Conservation (phyloP, 768 basidiomycete genomes). For the Cantharellus cinnabarinus region DNA sequence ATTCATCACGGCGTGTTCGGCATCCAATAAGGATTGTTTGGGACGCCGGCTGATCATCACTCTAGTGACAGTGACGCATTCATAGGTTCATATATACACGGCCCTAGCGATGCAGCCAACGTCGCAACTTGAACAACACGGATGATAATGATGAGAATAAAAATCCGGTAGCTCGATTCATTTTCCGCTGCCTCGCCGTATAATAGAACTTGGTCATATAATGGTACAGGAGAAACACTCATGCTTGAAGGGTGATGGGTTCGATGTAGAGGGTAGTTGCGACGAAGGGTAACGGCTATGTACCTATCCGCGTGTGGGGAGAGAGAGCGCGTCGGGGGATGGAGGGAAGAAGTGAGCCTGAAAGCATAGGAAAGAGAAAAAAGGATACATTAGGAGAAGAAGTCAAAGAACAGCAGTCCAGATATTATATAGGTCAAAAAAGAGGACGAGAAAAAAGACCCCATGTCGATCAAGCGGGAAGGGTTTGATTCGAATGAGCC, state of each 20-base stretch:
- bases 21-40: too few species aligned
- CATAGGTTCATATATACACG: too few species aligned
- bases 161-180: too few species aligned
- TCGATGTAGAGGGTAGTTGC: not conserved
- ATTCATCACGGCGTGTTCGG: too few species aligned
- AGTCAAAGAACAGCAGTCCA: not conserved
- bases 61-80: too few species aligned
- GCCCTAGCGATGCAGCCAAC: too few species aligned
- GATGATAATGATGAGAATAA: too few species aligned
- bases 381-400: not conserved
- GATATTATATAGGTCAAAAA: not conserved
- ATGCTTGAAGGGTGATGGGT: not conserved
- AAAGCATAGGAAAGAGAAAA: not conserved
- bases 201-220: too few species aligned
- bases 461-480: constrained; percentile 3
- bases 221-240: too few species aligned
- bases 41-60: too few species aligned
- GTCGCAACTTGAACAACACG: too few species aligned
- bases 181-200: too few species aligned
- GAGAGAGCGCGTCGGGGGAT: not conserved
- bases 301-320: not conserved
- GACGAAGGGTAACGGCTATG: not conserved
- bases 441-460: not conserved
- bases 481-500: constrained; percentile 25
- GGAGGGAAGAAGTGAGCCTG: not conserved